Conservation (phyloP, 2,329 filamentous ascomycete species). For the Calonectria pteridis region DNA sequence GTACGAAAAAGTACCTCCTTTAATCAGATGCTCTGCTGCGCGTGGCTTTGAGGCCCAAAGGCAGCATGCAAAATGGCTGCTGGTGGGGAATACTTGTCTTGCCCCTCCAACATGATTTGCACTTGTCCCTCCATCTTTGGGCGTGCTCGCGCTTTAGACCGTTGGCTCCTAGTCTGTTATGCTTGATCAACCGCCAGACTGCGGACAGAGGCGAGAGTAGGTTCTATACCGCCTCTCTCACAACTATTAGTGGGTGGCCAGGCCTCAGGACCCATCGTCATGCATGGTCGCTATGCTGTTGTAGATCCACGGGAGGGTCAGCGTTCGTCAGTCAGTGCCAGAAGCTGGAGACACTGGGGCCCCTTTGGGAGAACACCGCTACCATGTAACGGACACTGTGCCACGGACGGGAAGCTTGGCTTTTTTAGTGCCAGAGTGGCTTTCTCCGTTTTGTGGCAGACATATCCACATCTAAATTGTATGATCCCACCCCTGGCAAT, state of each 20-base stretch:
- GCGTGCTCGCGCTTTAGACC: background rate
- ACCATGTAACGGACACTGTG: constrained; percentile 35
- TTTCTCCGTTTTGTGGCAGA: background rate
- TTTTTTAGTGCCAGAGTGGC: constrained; percentile 31
- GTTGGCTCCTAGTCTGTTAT: constrained; percentile 1
- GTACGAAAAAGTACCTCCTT: constrained; percentile 20
- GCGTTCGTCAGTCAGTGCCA: constrained; percentile 12
- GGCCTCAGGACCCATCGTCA: constrained; percentile 3
- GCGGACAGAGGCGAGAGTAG: background rate
- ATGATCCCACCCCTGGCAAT: background rate
- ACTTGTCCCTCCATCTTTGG: background rate
- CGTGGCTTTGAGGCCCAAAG: constrained; percentile 6
- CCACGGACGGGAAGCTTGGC: constrained; percentile 34
- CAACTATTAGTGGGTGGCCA: background rate
- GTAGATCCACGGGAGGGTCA: constrained; percentile 16
- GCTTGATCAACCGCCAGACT: background rate
- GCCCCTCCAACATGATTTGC: background rate
- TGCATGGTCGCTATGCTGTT: constrained; percentile 11
- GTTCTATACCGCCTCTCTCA: background rate
- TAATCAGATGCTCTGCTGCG: constrained; percentile 20
- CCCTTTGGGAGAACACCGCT: background rate
- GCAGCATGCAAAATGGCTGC: background rate
- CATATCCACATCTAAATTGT: constrained; percentile 16
- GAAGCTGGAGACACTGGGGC: constrained; percentile 4
- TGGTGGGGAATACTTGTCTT: constrained; percentile 15